Conservation (phyloP, 1,284 basidiomycete genomes). For the Volvariella volvacea region DNA sequence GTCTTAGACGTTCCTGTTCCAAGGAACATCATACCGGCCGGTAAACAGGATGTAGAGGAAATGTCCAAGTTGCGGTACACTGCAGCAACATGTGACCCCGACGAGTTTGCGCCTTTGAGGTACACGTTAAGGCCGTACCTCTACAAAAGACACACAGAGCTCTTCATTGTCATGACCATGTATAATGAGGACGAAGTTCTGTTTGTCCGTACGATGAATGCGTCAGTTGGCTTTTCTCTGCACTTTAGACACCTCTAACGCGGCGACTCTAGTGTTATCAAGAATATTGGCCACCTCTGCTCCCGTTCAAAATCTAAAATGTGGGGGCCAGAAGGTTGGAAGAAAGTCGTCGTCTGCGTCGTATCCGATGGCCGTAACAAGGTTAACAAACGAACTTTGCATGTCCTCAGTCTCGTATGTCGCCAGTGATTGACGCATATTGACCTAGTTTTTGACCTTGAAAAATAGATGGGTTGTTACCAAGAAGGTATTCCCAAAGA, state of each 20-base stretch:
- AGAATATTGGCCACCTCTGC: conserved; percentile 85
- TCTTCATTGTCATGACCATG: conserved; percentile 95
- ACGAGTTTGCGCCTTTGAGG: conserved; percentile 72
- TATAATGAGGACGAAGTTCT: conserved; percentile 94
- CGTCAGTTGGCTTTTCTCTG: conserved; percentile 37
- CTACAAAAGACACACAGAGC: conserved; percentile 80
- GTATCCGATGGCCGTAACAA: conserved; percentile 90
- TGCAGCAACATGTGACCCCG: conserved; percentile 91
- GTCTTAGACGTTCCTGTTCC: conserved; percentile 80
- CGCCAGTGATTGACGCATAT: no score
- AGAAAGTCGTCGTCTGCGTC: conserved; percentile 91
- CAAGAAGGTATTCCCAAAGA: conserved; percentile 96
- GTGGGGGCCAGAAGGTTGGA: conserved; percentile 95
- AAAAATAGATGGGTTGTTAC: conserved; percentile 92
- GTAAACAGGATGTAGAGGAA: conserved; percentile 61
- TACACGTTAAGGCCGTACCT: conserved; percentile 85
- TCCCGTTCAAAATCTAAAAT: conserved; percentile 75
- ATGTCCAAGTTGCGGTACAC: conserved; percentile 87
- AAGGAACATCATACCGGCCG: conserved; percentile 66
- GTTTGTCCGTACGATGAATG: conserved; percentile 83
- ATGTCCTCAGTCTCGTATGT: conserved; percentile 68
- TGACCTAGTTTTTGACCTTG: no score
- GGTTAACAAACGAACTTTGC: conserved; percentile 83
- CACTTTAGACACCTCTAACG: conserved; percentile 9
- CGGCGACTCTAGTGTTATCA: conserved; percentile 61